These are phyloP conservation scores for Zancudomyces culisetae DNA, from an alignment of 371 early-diverging fungal species.

Conservation along the genomic window DNA sequence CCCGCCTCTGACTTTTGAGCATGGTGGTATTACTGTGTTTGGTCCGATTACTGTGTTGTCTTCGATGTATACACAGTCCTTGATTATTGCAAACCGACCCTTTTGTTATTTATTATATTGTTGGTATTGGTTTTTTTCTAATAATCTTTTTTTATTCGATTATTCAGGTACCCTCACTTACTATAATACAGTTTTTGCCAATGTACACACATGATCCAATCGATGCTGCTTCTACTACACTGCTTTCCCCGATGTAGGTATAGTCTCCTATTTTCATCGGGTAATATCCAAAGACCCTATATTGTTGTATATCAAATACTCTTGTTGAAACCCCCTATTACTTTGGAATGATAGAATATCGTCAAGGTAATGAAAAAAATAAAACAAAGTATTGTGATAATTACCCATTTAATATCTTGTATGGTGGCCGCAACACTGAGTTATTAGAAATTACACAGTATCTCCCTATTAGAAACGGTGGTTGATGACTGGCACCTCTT, in stretches of 20 bases:
- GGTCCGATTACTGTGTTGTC: slow-evolving; percentile 84
- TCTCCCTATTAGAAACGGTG: slow-evolving; percentile 73
- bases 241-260: slow-evolving; percentile 72
- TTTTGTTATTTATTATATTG: slow-evolving; percentile 9
- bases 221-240: slow-evolving; percentile 78
- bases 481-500: slow-evolving; percentile 65
- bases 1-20: slow-evolving; percentile 30
- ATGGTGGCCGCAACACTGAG: slow-evolving; percentile 80
- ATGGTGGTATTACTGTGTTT: slow-evolving; percentile 77
- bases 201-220: slow-evolving; percentile 80
- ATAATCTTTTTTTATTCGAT: neutral
- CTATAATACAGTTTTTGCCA: slow-evolving; percentile 85
- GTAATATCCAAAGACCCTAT: slow-evolving; percentile 60
- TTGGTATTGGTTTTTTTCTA: neutral
- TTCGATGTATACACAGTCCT: slow-evolving; percentile 75
- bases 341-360: no score
- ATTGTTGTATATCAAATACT: no score
- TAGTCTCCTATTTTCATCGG: slow-evolving; percentile 91
- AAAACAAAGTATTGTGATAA: slow-evolving; percentile 28
- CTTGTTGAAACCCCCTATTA: no score
- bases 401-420: slow-evolving; percentile 77
- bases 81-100: slow-evolving; percentile 88
- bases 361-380: no score
- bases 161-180: slow-evolving; percentile 21
- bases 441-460: slow-evolving; percentile 62